phyloP scores from a whole-genome alignment of 2,329 filamentous ascomycete species.

The Stemphylium beticola region DNA sequence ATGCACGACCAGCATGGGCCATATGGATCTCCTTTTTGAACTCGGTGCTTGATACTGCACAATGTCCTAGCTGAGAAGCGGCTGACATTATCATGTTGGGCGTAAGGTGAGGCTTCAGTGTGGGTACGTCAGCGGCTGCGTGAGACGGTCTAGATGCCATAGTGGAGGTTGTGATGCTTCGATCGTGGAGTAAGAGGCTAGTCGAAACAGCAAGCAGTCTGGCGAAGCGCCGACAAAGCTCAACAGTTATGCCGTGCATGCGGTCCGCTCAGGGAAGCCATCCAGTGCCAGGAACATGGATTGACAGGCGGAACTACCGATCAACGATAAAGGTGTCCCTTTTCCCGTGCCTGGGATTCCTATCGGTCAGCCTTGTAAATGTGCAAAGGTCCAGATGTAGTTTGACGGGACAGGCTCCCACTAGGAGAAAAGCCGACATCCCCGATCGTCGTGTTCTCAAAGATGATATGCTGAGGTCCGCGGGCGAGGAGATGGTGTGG shows the following conservation, averaged over 20 bases:
- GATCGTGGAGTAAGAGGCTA: slow-evolving; percentile 1
- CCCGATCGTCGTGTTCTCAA: slow-evolving; percentile 19
- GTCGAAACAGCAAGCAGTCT: slow-evolving; percentile 28
- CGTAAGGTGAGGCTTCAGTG: slow-evolving; percentile 3
- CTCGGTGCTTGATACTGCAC: neutral
- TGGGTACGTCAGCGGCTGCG: slow-evolving; percentile 23
- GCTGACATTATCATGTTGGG: slow-evolving; percentile 10
- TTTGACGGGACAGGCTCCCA: slow-evolving; percentile 1
- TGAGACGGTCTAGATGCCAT: slow-evolving; percentile 22
- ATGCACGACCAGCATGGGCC: neutral
- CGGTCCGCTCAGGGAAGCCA: slow-evolving; percentile 7
- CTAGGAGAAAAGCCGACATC: slow-evolving; percentile 20
- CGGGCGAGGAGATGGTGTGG: slow-evolving; percentile 20
- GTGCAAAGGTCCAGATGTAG: neutral
- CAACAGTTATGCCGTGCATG: slow-evolving; percentile 17
- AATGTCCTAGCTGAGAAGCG: neutral
- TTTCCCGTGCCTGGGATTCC: neutral
- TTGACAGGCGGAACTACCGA: slow-evolving; percentile 6
- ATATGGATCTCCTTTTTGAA: neutral
- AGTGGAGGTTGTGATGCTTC: slow-evolving; percentile 8
- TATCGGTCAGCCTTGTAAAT: slow-evolving; percentile 2
- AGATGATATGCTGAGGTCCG: slow-evolving; percentile 16
- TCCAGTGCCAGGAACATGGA: slow-evolving; percentile 9
- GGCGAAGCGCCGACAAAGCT: slow-evolving; percentile 27
- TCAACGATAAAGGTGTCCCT: neutral